A percentile compares a stretch with the other conserved stretches of the same genome.
phyloP scores from a whole-genome alignment of 805 yeast species.

The Candida ascalaphidarum region DNA sequence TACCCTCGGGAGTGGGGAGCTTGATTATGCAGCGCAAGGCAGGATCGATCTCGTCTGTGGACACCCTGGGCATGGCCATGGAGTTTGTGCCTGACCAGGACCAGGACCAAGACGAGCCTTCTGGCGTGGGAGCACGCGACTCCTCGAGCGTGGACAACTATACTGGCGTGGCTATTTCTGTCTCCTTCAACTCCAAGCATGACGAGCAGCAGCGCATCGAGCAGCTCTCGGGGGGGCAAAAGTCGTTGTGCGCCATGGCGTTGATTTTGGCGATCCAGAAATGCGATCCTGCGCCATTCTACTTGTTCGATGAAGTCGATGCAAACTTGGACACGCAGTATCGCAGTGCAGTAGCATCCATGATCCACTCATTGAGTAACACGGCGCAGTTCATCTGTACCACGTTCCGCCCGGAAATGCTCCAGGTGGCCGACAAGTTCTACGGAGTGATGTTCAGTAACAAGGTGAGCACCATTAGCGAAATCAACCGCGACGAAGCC shows the following conservation, averaged over 20 bases:
- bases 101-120: slow-evolving; percentile 9
- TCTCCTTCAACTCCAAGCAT: slow-evolving; percentile 78
- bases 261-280: slow-evolving; percentile 87
- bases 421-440: slow-evolving; percentile 76
- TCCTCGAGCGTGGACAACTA: slow-evolving; percentile 34
- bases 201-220: slow-evolving; percentile 85
- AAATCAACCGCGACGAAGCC: slow-evolving; percentile 67
- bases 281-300: slow-evolving; percentile 96
- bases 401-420: slow-evolving; percentile 89
- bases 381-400: slow-evolving; percentile 92
- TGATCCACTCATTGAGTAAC: slow-evolving; percentile 56
- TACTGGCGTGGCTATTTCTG: slow-evolving; percentile 77
- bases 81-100: slow-evolving; percentile 5
- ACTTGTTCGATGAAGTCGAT: slow-evolving; percentile 92
- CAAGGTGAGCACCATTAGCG: slow-evolving; percentile 71
- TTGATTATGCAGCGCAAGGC: slow-evolving; percentile 51
- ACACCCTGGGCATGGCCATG: no score
- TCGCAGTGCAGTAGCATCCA: slow-evolving; percentile 74
- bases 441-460: slow-evolving; percentile 82
- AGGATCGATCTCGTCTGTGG: no score
- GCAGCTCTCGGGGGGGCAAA: slow-evolving; percentile 95
- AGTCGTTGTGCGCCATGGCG: slow-evolving; percentile 93
- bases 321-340: slow-evolving; percentile 92
- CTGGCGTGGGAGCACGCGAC: slow-evolving; percentile 8
- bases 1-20: slow-evolving; percentile 75